Evolutionary conservation across 805 yeast genomes (phyloP).

Genomic region (Hanseniaspora taiwanica): DNA sequence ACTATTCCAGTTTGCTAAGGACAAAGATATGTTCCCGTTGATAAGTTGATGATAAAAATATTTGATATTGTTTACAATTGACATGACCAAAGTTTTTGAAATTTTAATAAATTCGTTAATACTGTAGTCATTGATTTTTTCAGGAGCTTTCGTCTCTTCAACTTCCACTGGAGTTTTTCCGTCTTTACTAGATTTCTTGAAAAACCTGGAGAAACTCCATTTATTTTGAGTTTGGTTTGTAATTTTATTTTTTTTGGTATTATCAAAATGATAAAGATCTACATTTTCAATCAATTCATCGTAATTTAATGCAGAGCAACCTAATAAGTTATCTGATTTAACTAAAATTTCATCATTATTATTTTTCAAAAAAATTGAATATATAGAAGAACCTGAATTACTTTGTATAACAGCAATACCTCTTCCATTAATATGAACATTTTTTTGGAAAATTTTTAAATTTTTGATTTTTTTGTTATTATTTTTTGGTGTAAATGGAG

Average conservation of each 20-base stretch:
- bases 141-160: background rate
- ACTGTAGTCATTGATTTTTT: background rate
- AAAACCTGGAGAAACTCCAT: background rate
- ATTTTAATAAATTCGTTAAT: background rate
- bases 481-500: background rate
- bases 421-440: slow-evolving; percentile 16
- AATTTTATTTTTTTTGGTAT: slow-evolving; percentile 10
- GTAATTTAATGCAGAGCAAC: slow-evolving; percentile 13
- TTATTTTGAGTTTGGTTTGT: background rate
- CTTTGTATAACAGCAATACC: slow-evolving; percentile 16
- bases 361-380: slow-evolving; percentile 14
- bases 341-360: slow-evolving; percentile 16
- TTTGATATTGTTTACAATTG: background rate
- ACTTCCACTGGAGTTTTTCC: background rate
- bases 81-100: background rate
- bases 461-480: background rate
- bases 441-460: slow-evolving; percentile 9
- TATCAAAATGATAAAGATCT: slow-evolving; percentile 10
- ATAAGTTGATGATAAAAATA: background rate
- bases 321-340: slow-evolving; percentile 18
- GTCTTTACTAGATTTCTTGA: background rate
- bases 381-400: slow-evolving; percentile 16
- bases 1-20: background rate
- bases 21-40: background rate
- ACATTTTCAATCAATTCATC: background rate